These are phyloP conservation scores for Amanita exitialis DNA, from an alignment of 768 basidiomycete species.

Conservation along the genomic window DNA sequence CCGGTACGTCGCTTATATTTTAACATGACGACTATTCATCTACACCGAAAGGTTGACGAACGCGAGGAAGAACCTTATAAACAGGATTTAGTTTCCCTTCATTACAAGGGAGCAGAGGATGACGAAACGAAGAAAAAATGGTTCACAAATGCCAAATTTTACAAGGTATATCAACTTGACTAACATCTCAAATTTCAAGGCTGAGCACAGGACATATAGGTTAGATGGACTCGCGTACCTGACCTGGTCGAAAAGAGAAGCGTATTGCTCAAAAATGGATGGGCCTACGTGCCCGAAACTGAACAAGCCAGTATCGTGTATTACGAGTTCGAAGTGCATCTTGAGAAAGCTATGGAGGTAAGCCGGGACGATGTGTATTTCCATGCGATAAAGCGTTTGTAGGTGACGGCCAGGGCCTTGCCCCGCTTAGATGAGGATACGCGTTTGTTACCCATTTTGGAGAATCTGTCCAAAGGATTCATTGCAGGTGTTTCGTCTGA, in stretches of 20 bases:
- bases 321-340: slow-evolving; percentile 68
- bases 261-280: slow-evolving; percentile 70
- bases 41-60: slow-evolving; percentile 33
- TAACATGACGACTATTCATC: not conserved
- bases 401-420: slow-evolving; percentile 80
- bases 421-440: slow-evolving; percentile 93
- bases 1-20: slow-evolving; percentile 27
- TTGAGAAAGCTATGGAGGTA: slow-evolving; percentile 75
- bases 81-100: slow-evolving; percentile 39
- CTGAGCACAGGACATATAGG: slow-evolving; percentile 32
- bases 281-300: slow-evolving; percentile 78
- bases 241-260: slow-evolving; percentile 79
- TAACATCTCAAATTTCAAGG: not conserved
- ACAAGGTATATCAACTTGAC: slow-evolving; percentile 40
- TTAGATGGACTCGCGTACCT: slow-evolving; percentile 93
- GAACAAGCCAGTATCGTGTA: slow-evolving; percentile 81
- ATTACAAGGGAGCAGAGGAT: slow-evolving; percentile 25
- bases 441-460: slow-evolving; percentile 78
- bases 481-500: slow-evolving; percentile 83
- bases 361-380: slow-evolving; percentile 7
- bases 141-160: slow-evolving; percentile 51
- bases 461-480: slow-evolving; percentile 91
- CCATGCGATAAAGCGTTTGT: slow-evolving; percentile 1
- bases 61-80: slow-evolving; percentile 43
- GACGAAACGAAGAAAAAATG: slow-evolving; percentile 16